Percentiles rank a stretch among this genome's conserved stretches.
phyloP scores from a whole-genome alignment of 1,139 yeast species.

The Kodamaea sp. region DNA sequence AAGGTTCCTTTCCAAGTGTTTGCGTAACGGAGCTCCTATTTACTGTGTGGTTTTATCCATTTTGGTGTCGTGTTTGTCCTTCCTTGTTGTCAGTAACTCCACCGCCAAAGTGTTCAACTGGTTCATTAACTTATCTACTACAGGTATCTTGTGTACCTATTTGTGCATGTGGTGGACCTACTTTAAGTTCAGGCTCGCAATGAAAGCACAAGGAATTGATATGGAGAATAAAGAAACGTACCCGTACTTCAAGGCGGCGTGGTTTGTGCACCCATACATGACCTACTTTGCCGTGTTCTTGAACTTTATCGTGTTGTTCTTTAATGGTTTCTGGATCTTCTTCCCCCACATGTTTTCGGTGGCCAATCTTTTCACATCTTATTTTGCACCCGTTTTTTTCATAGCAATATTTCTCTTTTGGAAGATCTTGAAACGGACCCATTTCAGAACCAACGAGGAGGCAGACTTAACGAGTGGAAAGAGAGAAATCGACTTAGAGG shows the following conservation, averaged over 20 bases:
- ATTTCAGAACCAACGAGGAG: conserved; percentile 30
- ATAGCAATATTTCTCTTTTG: conserved; percentile 30
- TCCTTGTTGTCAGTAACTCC: conserved; percentile 28
- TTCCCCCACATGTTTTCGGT: conserved; percentile 41
- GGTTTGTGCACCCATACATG: conserved; percentile 32
- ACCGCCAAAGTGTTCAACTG: conserved; percentile 38
- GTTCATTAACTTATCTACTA: conserved; percentile 47
- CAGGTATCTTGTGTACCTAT: conserved; percentile 56
- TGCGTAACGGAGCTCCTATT: conserved; percentile 37
- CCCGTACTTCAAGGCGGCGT: conserved; percentile 27
- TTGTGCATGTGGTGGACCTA: conserved; percentile 51
- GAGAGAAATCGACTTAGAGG: conserved; percentile 37
- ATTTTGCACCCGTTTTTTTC: conserved; percentile 42
- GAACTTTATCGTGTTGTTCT: conserved; percentile 29
- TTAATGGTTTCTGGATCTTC: conserved; percentile 45
- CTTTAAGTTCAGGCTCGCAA: conserved; percentile 37
- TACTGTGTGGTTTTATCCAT: conserved; percentile 30
- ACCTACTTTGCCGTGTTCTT: conserved; percentile 34
- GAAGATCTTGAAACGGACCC: conserved; percentile 38
- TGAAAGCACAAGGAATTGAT: conserved; percentile 33
- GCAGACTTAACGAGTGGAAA: conserved; percentile 43
- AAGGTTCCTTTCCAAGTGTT: conserved; percentile 33
- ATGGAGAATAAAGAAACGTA: conserved; percentile 22
- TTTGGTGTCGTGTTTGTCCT: conserved; percentile 28
- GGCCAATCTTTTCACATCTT: conserved; percentile 39